Conservation (phyloP, 2,329 filamentous ascomycete species). For the Microthyrium microscopicum region DNA sequence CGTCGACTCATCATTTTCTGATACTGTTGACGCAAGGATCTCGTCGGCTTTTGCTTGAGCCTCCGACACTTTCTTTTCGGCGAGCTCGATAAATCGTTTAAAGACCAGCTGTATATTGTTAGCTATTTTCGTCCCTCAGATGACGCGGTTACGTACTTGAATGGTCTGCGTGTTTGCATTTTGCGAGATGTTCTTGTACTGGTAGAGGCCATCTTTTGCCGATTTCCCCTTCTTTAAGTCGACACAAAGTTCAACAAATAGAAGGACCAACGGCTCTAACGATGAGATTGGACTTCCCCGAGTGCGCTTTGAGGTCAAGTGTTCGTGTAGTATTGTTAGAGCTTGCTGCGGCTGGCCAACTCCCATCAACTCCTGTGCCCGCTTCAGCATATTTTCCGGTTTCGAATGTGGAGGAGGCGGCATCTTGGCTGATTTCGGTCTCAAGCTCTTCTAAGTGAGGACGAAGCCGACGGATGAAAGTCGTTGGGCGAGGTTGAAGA, state of each 20-base stretch:
- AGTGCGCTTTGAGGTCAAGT: constrained; percentile 83
- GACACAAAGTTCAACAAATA: constrained; percentile 91
- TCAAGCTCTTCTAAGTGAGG: constrained; percentile 2
- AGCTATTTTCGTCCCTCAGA: constrained; percentile 4
- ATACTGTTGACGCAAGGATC: constrained; percentile 61
- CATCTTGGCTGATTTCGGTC: constrained; percentile 38
- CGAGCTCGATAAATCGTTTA: constrained; percentile 95
- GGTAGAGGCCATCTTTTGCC: constrained; percentile 95
- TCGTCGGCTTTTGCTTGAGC: constrained; percentile 94
- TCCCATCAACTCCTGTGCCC: constrained; percentile 95
- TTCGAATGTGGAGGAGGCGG: constrained; percentile 94
- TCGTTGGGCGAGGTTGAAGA: neutral
- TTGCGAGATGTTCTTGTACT: constrained; percentile 99
- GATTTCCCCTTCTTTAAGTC: constrained; percentile 96
- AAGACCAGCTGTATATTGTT: constrained; percentile 51
- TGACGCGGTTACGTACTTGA: constrained; percentile 42
- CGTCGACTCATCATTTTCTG: constrained; percentile 55
- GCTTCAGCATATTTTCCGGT: constrained; percentile 97
- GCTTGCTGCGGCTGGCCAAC: constrained; percentile 87
- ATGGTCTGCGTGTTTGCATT: constrained; percentile 98
- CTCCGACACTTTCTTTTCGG: constrained; percentile 87
- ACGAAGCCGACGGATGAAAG: neutral
- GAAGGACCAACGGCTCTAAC: constrained; percentile 94
- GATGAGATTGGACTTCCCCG: constrained; percentile 93
- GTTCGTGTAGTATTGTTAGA: constrained; percentile 90